A percentile compares a stretch with the other conserved stretches of the same genome.
Conservation (phyloP, 768 basidiomycete genomes). For the Mycena sanguinolenta region DNA sequence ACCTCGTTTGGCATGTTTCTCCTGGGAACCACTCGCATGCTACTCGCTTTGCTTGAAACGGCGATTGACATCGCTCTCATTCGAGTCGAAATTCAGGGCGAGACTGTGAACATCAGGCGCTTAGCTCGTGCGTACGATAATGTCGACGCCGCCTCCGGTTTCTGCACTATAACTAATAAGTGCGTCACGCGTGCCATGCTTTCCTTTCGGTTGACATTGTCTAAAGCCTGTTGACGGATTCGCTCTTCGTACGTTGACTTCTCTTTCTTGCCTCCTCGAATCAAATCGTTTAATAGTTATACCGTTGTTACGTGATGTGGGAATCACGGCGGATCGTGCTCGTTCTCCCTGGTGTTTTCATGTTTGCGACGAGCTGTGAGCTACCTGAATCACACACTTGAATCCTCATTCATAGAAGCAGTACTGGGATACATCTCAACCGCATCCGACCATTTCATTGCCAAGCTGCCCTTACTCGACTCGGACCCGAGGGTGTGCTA, state of each 20-base stretch:
- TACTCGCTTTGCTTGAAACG: neutral
- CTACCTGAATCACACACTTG: too few species aligned
- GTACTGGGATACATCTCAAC: too few species aligned
- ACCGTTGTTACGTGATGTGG: too few species aligned
- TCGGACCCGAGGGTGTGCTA: too few species aligned
- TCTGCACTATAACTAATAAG: neutral
- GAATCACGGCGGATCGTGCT: too few species aligned
- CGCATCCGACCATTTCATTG: too few species aligned
- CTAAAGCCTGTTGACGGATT: neutral
- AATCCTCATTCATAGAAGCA: too few species aligned
- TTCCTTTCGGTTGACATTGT: neutral
- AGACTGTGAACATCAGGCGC: neutral
- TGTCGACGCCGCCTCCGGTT: neutral
- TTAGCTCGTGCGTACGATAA: neutral
- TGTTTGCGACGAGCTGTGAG: too few species aligned
- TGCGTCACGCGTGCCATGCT: neutral
- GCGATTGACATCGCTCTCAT: neutral
- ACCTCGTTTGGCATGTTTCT: neutral
- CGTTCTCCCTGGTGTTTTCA: too few species aligned
- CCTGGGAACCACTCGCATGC: neutral
- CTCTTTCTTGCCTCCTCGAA: neutral
- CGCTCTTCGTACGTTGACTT: neutral
- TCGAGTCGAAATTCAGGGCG: neutral
- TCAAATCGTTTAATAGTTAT: too few species aligned
- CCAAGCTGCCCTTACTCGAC: too few species aligned